Conservation (phyloP, 495 filamentous ascomycete genomes). For the Physcia stellaris region DNA sequence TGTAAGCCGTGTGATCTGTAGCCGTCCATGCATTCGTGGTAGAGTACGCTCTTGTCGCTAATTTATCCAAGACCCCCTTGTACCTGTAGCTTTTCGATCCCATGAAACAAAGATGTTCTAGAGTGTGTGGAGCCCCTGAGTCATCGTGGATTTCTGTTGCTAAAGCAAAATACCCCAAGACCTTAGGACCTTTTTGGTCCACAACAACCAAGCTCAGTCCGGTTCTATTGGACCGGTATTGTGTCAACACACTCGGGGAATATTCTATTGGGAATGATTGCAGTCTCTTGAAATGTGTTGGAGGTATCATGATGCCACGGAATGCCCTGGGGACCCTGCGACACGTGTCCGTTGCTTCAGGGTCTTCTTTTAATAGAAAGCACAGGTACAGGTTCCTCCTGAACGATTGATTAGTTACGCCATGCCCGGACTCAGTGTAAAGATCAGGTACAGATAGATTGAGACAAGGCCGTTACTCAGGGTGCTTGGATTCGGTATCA, state of each 20-base stretch:
- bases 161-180: constrained; percentile 86
- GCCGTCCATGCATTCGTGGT: constrained; percentile 91
- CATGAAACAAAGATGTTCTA: constrained; percentile 97
- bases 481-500: too few species aligned
- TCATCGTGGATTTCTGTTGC: constrained; percentile 97
- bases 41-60: constrained; percentile 85
- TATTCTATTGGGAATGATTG: constrained; percentile 83
- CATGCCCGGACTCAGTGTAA: too few species aligned
- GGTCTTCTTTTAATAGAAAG: too few species aligned
- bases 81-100: constrained; percentile 88
- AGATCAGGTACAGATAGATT: too few species aligned
- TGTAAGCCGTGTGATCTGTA: constrained; percentile 94
- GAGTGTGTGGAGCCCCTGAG: constrained; percentile 86
- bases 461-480: too few species aligned
- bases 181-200: constrained; percentile 82
- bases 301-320: background rate
- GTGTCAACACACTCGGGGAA: constrained; percentile 68
- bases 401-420: too few species aligned
- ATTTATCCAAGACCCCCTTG: constrained; percentile 87
- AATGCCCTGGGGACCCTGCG: background rate
- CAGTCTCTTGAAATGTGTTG: constrained; percentile 60
- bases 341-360: background rate
- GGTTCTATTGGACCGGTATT: constrained; percentile 76
- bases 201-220: constrained; percentile 90
- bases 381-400: too few species aligned